Evolutionary conservation across 768 basidiomycete genomes (phyloP).

Genomic region (Boletales sp.): DNA sequence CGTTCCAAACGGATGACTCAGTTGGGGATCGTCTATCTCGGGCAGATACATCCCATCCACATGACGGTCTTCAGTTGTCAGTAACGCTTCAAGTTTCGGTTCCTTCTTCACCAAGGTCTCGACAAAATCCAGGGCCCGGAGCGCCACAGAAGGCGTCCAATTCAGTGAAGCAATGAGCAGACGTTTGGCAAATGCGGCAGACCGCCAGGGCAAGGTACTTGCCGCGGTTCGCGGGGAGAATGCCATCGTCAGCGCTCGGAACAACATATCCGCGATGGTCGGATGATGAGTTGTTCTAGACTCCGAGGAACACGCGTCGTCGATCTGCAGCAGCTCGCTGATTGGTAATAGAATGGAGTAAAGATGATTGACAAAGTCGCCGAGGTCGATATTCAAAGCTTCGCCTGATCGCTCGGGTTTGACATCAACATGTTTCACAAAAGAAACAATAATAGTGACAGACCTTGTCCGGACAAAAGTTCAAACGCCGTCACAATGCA

Average conservation of each 20-base stretch:
- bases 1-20: conserved; percentile 77
- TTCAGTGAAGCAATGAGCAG: conserved; percentile 75
- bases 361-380: conserved; percentile 80
- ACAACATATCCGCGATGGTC: conserved; percentile 67
- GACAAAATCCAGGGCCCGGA: conserved; percentile 74
- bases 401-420: conserved; percentile 55
- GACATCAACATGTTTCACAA: conserved; percentile 3
- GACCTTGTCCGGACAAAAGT: conserved; percentile 92
- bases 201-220: conserved; percentile 62
- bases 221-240: conserved; percentile 72
- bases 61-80: conserved; percentile 83
- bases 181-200: conserved; percentile 93
- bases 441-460: conserved; percentile 9
- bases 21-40: conserved; percentile 85
- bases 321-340: conserved; percentile 62
- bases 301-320: conserved; percentile 40
- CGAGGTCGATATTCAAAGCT: conserved; percentile 93
- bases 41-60: conserved; percentile 82
- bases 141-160: conserved; percentile 66
- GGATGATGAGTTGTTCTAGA: conserved; percentile 27
- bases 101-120: conserved; percentile 69
- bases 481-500: conserved; percentile 98
- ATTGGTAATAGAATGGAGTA: conserved; percentile 80
- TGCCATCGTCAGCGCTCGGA: conserved; percentile 76
- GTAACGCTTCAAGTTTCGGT: conserved; percentile 73